Conservation (phyloP, 306 rosid species). For the Ziziphus jujuba region DNA sequence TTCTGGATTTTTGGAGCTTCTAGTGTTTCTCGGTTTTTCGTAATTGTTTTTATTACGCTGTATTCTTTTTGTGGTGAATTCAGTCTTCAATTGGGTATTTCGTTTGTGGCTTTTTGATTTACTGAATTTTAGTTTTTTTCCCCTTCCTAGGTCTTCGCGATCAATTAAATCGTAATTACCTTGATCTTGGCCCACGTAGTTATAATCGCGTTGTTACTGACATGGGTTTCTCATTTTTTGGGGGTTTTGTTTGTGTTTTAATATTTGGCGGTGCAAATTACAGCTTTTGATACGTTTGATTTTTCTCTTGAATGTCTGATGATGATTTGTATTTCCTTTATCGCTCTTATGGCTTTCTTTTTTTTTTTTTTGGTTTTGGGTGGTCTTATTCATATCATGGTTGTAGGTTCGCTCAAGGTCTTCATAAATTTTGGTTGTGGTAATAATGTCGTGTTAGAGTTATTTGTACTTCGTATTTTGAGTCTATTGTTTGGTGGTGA, state of each 20-base stretch:
- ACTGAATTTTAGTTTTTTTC: too few species aligned
- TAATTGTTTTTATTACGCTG: conserved; percentile 7
- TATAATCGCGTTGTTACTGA: neutral
- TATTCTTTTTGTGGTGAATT: neutral
- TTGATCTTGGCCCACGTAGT: neutral
- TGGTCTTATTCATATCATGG: neutral
- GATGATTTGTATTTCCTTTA: neutral
- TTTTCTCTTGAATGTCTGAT: neutral
- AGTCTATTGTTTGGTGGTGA: neutral
- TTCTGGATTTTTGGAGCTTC: neutral
- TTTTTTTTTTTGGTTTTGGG: neutral
- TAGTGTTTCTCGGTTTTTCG: neutral
- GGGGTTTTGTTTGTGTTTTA: neutral
- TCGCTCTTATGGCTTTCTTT: neutral
- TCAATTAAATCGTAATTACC: neutral
- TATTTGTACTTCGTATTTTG: neutral
- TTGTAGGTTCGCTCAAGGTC: neutral
- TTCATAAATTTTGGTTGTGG: neutral
- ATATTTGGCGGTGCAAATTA: neutral
- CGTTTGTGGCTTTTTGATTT: neutral
- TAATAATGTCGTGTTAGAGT: neutral
- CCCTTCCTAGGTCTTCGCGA: neutral
- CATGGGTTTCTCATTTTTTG: neutral
- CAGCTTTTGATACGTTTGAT: neutral
- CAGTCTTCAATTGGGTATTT: neutral